Base-by-base conservation (phyloP, 75 land plant genomes). In the Pinus albicaulis region DNA sequence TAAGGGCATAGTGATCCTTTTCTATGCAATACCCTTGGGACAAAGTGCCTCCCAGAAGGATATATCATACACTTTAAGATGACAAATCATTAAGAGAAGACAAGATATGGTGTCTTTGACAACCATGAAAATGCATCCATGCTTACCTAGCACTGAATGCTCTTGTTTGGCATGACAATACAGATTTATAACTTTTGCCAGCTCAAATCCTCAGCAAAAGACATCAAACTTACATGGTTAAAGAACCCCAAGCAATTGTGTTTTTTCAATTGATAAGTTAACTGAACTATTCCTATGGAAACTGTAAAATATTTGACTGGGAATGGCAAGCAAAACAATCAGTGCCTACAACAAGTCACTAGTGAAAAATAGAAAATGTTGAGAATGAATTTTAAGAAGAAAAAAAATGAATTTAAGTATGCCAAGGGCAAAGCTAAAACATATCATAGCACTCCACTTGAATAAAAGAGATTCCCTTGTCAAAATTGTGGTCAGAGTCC, bases 401-500 rank as follows among this genome's bases (percentile, higher is more conserved):
- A 68, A 38, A 22, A 68, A 68, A 68, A 44, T 44, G 48, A 44
- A 44, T 31, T 7, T n/a, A 41, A 38, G 12, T 41, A 68, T 64
- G 71, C 8, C 48, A 66, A 66, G 48, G 71, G 71, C 19, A 20
- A 22, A 38, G 48, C 17, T 8, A 19, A 17, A 38, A 68, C 36
- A 5, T 5, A 19, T 36, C 19, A 38, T 44, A 19, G 71, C 23
- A 38, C 71, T 38, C 20, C 48, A 41, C 71, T 20, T 34, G 38
- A 19, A 19, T 68, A 38, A 38, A 68, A 15, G n/a, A 20, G 34
- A 34, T 41, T 68, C 22, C 38, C 13, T 19, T 68, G 44, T 38
- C 11, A 38, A 20, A 34, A 28, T 20, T 68, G 48, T 41, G 44
- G 22, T 68, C 60, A 86, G 28, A 93, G 93, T 71, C 96, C 96